Base-by-base conservation (phyloP, 148 eudicot genomes). In the Suaeda aralocaspica region DNA sequence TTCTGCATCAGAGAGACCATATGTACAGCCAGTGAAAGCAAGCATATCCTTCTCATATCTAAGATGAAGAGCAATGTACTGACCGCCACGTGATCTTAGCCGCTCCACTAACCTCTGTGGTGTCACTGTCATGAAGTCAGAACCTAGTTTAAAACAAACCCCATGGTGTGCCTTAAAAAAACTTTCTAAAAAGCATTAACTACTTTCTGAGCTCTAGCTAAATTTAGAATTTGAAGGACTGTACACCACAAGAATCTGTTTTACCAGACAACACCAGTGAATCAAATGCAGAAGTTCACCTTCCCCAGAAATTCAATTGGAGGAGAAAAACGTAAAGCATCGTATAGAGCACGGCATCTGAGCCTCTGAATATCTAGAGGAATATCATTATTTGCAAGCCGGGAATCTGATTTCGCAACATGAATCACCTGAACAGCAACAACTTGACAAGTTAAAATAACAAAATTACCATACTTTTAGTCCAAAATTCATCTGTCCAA, bases 11-110 rank as follows among this genome's bases (percentile, higher is more conserved):
- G 92, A 84, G 64, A 92, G 96, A 72, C 97, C 96, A 69, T 88
- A 82, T 9, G 89, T 89, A 78, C 97, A 92, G 62, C 97, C 97
- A 78, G 97, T 89, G 76, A 92, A 92, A 73, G 97, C 82, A 76
- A 92, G 88, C 97, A 92, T 92, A 77, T 92, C 97, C 73, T 92
- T 89, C 82, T 92, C 97, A 68, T 92, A 92, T 83, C 97, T 82
- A 28, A 92, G 85, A 82, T 92, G 97, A 74, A 92, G 91, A 61
- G 96, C 88, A 65, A 92, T 84, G 79, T 84, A 92, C 60, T 84
- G 81, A 71, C 84, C 83, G 28, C 81, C 89, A 53, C 76, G 92
- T 59, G 87, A 82, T 77, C 87, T 82, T 72, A 92, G 79, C 78
- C 91, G 87, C 82, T 89, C 91, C 84, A 92, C 96, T 72, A 92